Conservation (phyloP, 306 rosid species). For the Potentilla sterilis region DNA sequence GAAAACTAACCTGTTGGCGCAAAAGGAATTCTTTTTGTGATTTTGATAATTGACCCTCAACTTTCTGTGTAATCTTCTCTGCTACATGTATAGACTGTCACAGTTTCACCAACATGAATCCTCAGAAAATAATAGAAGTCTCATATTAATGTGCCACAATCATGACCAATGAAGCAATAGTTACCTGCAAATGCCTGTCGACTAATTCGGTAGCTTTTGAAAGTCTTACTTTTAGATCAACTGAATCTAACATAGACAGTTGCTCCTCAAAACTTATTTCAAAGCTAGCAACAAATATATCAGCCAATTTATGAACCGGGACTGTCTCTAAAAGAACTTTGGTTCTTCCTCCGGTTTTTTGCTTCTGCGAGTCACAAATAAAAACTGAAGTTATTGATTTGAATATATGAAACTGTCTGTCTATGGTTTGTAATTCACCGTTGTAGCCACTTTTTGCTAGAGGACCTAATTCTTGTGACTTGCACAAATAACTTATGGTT, state of each 20-base stretch:
- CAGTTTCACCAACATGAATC: constrained; percentile 35
- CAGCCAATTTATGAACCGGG: constrained; percentile 96
- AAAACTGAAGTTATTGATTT: constrained; percentile 19
- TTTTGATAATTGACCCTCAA: constrained; percentile 96
- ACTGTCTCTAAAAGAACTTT: constrained; percentile 96
- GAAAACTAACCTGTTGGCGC: constrained; percentile 78
- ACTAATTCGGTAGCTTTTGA: constrained; percentile 96
- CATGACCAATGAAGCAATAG: constrained; percentile 7
- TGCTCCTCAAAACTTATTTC: constrained; percentile 99
- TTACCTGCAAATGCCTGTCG: constrained; percentile 96
- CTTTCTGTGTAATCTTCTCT: constrained; percentile 97
- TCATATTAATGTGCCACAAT: constrained; percentile 2
- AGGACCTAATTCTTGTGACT: neutral
- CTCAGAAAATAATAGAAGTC: constrained; percentile 14
- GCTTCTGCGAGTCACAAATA: constrained; percentile 60
- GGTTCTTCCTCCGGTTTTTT: constrained; percentile 93
- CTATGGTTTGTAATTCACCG: neutral
- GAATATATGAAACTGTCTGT: neutral
- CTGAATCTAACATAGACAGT: constrained; percentile 86
- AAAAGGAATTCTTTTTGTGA: constrained; percentile 96
- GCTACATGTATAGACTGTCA: constrained; percentile 96
- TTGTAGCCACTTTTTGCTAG: neutral
- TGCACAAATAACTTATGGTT: neutral
- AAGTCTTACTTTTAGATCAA: constrained; percentile 88
- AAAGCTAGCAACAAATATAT: constrained; percentile 97